Base-by-base conservation (phyloP, 176 grass and related monocot genomes). In the Neostapfia colusana region DNA sequence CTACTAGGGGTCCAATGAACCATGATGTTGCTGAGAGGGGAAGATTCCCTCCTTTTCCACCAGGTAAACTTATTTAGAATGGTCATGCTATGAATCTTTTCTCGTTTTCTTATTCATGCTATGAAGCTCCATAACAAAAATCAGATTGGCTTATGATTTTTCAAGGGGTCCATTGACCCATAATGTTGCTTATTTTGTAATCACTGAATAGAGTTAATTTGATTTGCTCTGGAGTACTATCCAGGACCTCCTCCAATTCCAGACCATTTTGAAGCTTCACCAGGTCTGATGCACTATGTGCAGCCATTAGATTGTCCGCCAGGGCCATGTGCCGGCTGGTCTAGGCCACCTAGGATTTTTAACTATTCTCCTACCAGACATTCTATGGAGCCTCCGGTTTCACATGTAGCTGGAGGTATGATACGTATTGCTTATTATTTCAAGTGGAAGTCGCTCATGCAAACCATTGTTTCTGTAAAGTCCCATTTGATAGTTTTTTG, bases 281-380 rank as follows among this genome's bases (percentile, higher is more conserved):
- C 89, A 77, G 82, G 21, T 42, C 85, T 69, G 54, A 36, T 74
- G 54, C 75, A 88, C 50, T 92, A 92, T 88, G 89, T 91, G 36
- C 79, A 63, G 42, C 79, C 86, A 20, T 77, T 84, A 70, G 95
- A 94, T 79, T 87, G 65, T 54, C 76, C 79, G 44, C 69, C 85
- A 48, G 79, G 88, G 69, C 81, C 82, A 67, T 97, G 91, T 43
- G 50, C 81, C 12, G 82, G 87, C 17, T 98, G 89, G 95, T 86
- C 80, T 69, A 66, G 84, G 80, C 86, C 65, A 24, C 79, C 79
- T 70, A 82, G 72, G 70, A 76, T 81, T 63, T 82, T 82, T 15
- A 85, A 57, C 82, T 89, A 87, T 80, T 80, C 84, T 45, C 74
- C 79, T 35, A 66, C 75, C 49, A 85, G 87, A 83, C 75, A 86